Percentiles rank a stretch among this genome's conserved stretches.
These are phyloP conservation scores for Pseudogymnoascus sp. DNA, from an alignment of 2,329 filamentous ascomycete species.

Conservation along the genomic window DNA sequence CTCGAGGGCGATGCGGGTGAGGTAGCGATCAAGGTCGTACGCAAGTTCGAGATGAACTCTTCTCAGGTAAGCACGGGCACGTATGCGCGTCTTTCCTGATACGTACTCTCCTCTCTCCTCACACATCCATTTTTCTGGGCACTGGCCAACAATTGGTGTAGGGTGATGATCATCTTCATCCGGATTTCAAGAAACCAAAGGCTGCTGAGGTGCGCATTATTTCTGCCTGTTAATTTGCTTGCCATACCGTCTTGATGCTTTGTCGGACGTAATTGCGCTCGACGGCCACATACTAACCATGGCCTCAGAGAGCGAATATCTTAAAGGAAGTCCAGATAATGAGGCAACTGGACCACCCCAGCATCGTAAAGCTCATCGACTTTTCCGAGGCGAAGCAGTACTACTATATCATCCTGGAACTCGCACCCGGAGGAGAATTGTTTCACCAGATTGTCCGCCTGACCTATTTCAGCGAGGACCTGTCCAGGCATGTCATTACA, in stretches of 20 bases:
- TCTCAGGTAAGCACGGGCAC: conserved; percentile 72
- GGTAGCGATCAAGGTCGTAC: conserved; percentile 96
- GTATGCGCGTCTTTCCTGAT: conserved; percentile 23
- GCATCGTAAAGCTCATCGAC: conserved; percentile 87
- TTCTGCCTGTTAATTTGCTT: conserved; percentile 28
- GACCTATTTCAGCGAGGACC: conserved; percentile 95
- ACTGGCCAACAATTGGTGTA: conserved; percentile 56
- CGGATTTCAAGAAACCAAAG: conserved; percentile 93
- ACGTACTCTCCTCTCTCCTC: conserved; percentile 24
- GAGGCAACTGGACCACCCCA: conserved; percentile 92
- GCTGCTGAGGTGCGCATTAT: conserved; percentile 82
- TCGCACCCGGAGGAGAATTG: conserved; percentile 89
- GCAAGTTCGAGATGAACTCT: conserved; percentile 98
- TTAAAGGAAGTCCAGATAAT: conserved; percentile 98
- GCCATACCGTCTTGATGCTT: conserved; percentile 18
- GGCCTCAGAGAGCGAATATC: conserved; percentile 78
- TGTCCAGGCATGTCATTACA: conserved; percentile 87
- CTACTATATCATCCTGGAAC: conserved; percentile 94
- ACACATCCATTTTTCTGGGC: conserved; percentile 19
- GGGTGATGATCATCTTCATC: conserved; percentile 88
- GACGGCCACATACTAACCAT: conserved; percentile 13
- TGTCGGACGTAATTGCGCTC: conserved; percentile 22
- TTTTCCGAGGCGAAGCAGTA: conserved; percentile 92
- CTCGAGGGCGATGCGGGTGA: conserved; percentile 61
- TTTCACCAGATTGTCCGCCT: conserved; percentile 98